Conservation (phyloP, 352 stramenopile genomes). For the Thraustochytrium striatum region DNA sequence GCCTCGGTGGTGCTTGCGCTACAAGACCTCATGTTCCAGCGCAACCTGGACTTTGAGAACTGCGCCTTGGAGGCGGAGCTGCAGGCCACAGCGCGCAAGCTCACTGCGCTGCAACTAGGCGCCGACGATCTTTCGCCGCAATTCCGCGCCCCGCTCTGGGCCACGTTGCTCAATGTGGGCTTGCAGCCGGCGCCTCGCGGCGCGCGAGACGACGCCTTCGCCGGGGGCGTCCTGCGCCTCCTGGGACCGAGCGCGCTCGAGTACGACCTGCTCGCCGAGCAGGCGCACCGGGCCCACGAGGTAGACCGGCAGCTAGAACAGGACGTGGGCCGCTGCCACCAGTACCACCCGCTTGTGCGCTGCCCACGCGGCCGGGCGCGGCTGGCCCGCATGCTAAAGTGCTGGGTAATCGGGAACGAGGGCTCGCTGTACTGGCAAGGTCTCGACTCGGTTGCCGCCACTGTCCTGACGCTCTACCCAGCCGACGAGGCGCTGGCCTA, state of each 20-base stretch:
- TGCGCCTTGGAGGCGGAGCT: too few species aligned
- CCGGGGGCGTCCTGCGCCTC: not conserved
- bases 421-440: conserved; percentile 23
- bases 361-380: not conserved
- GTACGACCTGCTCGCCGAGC: not conserved
- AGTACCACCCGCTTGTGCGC: conserved; percentile 12
- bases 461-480: not conserved
- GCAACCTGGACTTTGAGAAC: not conserved
- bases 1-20: not conserved
- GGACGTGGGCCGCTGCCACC: conserved; percentile 14
- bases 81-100: too few species aligned
- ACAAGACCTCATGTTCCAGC: not conserved
- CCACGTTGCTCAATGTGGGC: not conserved
- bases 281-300: not conserved
- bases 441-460: conserved; percentile 25
- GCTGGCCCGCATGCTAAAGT: conserved; percentile 1
- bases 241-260: not conserved
- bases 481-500: conserved; percentile 2
- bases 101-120: too few species aligned
- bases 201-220: not conserved
- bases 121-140: not conserved
- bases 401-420: conserved; percentile 1
- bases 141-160: not conserved
- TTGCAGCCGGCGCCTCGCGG: not conserved
- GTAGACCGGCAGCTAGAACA: conserved; percentile 20